Base-by-base conservation (phyloP, 805 yeast species). In the Ogataea haglerorum region DNA sequence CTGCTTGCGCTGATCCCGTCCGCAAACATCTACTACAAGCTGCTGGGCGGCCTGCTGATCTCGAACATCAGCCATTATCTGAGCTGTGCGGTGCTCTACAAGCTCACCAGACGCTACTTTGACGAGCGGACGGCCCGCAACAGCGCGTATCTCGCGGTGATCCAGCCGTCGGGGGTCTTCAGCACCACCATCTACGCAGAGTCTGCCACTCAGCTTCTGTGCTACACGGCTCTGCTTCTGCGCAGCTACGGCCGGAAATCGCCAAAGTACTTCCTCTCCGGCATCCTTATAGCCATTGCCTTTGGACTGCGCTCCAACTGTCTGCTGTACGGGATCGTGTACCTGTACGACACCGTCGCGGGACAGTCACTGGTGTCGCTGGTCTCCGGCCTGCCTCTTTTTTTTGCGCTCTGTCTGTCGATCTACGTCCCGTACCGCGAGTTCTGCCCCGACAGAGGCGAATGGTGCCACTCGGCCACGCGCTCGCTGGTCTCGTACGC, bases 101-200 rank as follows among this genome's bases (percentile, higher is more conserved):
- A 52, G 15, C 61, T 80, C 43, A 77, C 95, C 2, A 24, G 19
- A 18, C 10, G 28, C 2, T 36, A 46, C 6, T 58, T 58, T 38
- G 33, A 34, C 6, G 16, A 26, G 10, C 36, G 31, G 14, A 35
- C 42, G 21, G 51, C 61, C 2, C 40, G 34, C 21, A 26, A 43
- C 6, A 45, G 58, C 14, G 47, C 63, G 22, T 38, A 66, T 5
- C 40, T 84, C 12, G 81, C 75, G 46, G 59, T 80, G 1, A 43
- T 83, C n/a, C 77, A 84, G 14, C 88, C 95, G 2, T 89, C 87
- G 1, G 95, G 95, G 1, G 73, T 88, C 0, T 91, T 89, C 55
- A 65, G 86, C 29, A 69, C 83, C 0, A 73, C 80, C 1, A 78
- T 85, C 2, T 91, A 90, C 58, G 71, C 95, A 0, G 99, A 91